Evolutionary conservation across 2,329 filamentous ascomycete species (phyloP).

Genomic region (Pyricularia sp.): DNA sequence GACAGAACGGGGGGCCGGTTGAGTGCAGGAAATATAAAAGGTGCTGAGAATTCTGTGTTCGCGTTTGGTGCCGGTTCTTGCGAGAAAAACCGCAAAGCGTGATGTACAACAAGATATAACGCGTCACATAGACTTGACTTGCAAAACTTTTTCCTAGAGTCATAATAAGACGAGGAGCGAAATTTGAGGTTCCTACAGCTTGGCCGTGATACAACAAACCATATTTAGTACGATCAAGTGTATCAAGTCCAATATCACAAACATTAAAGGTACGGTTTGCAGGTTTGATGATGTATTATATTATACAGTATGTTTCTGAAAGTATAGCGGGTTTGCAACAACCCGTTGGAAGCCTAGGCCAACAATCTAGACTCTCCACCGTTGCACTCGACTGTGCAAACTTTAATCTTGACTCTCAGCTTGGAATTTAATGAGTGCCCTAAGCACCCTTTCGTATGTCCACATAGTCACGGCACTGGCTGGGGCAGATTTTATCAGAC

Average conservation of each 20-base stretch:
- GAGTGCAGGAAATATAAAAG: not conserved
- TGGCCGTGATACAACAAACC: no score
- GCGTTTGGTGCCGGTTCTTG: not conserved
- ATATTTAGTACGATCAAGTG: not conserved
- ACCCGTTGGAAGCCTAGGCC: not conserved
- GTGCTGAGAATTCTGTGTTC: not conserved
- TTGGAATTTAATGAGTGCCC: constrained; percentile 34
- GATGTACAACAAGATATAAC: not conserved
- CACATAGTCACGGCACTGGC: constrained; percentile 86
- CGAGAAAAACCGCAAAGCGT: not conserved
- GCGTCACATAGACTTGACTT: not conserved
- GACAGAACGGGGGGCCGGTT: not conserved
- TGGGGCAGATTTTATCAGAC: constrained; percentile 87
- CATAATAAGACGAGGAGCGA: not conserved
- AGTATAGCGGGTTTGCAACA: not conserved
- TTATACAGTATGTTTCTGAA: not conserved
- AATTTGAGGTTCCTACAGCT: not conserved
- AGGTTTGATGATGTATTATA: not conserved
- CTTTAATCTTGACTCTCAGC: constrained; percentile 9
- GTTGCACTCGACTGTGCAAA: not conserved
- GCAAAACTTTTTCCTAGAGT: not conserved
- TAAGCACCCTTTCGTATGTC: constrained; percentile 75
- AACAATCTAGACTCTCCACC: not conserved
- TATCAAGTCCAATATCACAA: not conserved
- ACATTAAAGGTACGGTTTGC: not conserved